Evolutionary conservation across 1,284 basidiomycete genomes (phyloP), one percentile per base, ranked within the genome.

Genomic region (Lentinula novae-zelandiae): DNA sequence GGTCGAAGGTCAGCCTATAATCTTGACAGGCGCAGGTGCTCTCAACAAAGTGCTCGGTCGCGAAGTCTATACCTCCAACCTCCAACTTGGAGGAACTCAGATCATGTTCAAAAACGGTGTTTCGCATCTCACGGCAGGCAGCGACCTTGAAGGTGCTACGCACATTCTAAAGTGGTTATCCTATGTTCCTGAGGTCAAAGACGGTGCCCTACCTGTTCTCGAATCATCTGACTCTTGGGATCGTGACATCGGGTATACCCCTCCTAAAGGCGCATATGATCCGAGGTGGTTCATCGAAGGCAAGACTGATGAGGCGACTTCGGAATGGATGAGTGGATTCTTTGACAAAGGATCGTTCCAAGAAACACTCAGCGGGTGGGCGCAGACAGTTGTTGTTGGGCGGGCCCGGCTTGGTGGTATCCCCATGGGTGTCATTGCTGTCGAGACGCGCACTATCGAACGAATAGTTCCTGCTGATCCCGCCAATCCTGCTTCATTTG

Each of bases 51-150:
- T 99, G 3, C 88, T 99, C 56, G 97, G 97, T 65, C 93, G 97
- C 60, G 97, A 99, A 75, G 97, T 99, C 46, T 99, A 99, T 77
- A 98, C 97, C 10, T 97, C 95, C 62, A 99, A 99, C 77, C 76
- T 99, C 69, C 97, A 99, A 77, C 92, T 99, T 64, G 97, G 97
- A 71, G 97, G 97, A 63, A 98, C 97, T 40, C 93, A 96, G 71
- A 99, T 98, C 80, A 98, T 98, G 95, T 92, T 95, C 86, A 96
- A 96, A 85, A 98, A 98, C 72, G 97, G 97, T 78, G 94, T 99
- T 59, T 98, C 96, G 13, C 97, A 99, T 74, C 79, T 99, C 57
- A 96, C 93, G 2, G 96, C 96, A 31, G 86, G 85, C 68, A 96
- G 95, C 72, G 97, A 99, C 73, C 80, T 99, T 39, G 93, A 98